Conservation (phyloP, 139 green algal species). For the Micromonas pusilla region DNA sequence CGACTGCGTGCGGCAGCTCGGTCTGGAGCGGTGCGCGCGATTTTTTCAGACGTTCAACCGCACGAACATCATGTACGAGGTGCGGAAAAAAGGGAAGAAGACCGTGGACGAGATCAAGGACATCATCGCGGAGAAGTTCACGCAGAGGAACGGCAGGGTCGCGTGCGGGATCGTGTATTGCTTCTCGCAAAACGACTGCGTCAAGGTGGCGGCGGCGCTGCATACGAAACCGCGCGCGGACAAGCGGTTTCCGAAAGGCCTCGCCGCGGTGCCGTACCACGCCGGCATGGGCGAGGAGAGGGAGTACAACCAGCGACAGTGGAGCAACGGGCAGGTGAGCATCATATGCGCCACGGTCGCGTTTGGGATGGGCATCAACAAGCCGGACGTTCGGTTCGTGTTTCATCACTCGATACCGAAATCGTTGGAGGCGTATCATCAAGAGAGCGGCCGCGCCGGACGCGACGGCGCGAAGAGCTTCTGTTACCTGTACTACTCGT, state of each 20-base stretch:
- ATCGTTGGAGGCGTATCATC: constrained; percentile 49
- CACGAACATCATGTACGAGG: constrained; percentile 60
- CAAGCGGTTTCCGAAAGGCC: constrained; percentile 15
- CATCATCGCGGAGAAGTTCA: background rate
- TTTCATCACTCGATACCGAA: constrained; percentile 50
- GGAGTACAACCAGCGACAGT: constrained; percentile 60
- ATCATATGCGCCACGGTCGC: constrained; percentile 77
- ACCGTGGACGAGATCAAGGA: constrained; percentile 1
- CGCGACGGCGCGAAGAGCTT: constrained; percentile 53
- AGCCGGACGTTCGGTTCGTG: constrained; percentile 54
- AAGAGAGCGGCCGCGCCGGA: constrained; percentile 63
- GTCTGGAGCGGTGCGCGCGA: constrained; percentile 48
- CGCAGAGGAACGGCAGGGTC: background rate
- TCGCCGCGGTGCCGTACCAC: constrained; percentile 70
- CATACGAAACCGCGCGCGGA: background rate
- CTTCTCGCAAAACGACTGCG: constrained; percentile 65
- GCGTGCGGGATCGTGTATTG: constrained; percentile 77
- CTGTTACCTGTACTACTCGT: constrained; percentile 46
- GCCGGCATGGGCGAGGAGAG: constrained; percentile 64
- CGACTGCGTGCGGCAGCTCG: constrained; percentile 58
- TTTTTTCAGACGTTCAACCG: constrained; percentile 58
- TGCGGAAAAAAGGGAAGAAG: constrained; percentile 33
- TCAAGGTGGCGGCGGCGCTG: constrained; percentile 51
- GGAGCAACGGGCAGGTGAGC: constrained; percentile 47
- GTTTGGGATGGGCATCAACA: constrained; percentile 71